Base-by-base conservation (phyloP, 163 green algal genomes). In the Trebouxiophyceae sp. region DNA sequence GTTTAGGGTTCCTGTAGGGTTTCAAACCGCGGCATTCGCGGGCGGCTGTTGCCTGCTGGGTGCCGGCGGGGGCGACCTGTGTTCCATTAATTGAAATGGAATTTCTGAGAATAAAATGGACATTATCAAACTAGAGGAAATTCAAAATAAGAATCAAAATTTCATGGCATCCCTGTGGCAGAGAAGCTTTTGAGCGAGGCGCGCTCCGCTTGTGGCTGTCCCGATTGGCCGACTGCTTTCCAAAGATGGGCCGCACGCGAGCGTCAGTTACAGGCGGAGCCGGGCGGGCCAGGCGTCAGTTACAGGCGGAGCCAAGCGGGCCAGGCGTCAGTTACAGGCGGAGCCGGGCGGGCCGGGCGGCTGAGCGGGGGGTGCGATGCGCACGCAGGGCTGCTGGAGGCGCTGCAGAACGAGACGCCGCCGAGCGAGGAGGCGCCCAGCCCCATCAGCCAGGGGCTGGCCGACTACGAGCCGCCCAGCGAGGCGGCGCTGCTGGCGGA, bases 371-470 rank as follows among this genome's bases (percentile, higher is more conserved):
- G n/a, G n/a, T n/a, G n/a, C n/a, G n/a, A n/a, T n/a, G n/a, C n/a
- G n/a, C n/a, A n/a, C n/a, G n/a, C 74, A 79, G 80, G 77, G 2
- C 56, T 87, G 39, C 57, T 82, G 22, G 66, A 78, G 44, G 50
- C 60, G 0, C 30, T 82, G 33, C 45, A 70, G 2, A 64, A 68
- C 22, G 66, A 77, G 66, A 65, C 66, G 23, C 62, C 62, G 16
- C 31, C 45, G 33, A 57, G 54, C 19, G 64, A 68, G 50, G 33
- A 39, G 47, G 23, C 56, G 54, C 27, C 33, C 44, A 44, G 26
- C 55, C 54, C 55, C 61, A 66, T 26, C 33, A 5, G 34, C 33
- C 23, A 64, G 54, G 56, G 8, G 45, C 33, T 65, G 31, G 45
- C 62, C n/a, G 54, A 46, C 24, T 77, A 77, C 62, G 66, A 73